phyloP scores from a whole-genome alignment of 2,329 filamentous ascomycete species.

The Teratosphaeria nubilosa region DNA sequence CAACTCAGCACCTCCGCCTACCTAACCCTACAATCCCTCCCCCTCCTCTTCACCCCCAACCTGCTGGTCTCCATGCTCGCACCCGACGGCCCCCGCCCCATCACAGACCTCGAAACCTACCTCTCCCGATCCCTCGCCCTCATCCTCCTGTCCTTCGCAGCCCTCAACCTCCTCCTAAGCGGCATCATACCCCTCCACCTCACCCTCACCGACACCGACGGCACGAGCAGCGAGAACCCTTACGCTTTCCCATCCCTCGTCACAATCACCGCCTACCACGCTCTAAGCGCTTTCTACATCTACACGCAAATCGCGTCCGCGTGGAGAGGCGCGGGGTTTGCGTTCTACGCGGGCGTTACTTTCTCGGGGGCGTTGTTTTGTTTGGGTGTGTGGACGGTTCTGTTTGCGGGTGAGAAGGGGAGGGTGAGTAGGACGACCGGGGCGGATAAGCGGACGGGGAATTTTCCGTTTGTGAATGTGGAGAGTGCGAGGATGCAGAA shows the following conservation, averaged over 20 bases:
- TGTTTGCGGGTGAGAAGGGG: slow-evolving; percentile 47
- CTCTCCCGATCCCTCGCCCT: slow-evolving; percentile 63
- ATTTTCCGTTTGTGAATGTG: slow-evolving; percentile 55
- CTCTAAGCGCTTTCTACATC: slow-evolving; percentile 51
- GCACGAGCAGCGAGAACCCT: slow-evolving; percentile 7
- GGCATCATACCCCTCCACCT: slow-evolving; percentile 49
- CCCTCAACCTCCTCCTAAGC: slow-evolving; percentile 57
- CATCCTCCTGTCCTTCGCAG: slow-evolving; percentile 53
- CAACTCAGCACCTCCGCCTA: slow-evolving; percentile 34
- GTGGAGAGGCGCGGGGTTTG: slow-evolving; percentile 26
- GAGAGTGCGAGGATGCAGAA: slow-evolving; percentile 22
- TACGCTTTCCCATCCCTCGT: slow-evolving; percentile 54
- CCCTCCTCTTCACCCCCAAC: slow-evolving; percentile 50
- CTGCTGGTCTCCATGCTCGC: slow-evolving; percentile 51
- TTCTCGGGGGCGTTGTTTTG: slow-evolving; percentile 49
- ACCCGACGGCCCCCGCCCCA: slow-evolving; percentile 42
- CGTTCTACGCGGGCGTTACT: slow-evolving; percentile 48
- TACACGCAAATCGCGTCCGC: slow-evolving; percentile 53
- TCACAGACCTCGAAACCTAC: slow-evolving; percentile 58
- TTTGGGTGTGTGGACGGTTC: slow-evolving; percentile 54
- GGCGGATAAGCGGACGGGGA: slow-evolving; percentile 55
- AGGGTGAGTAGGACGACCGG: slow-evolving; percentile 53
- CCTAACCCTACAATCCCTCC: slow-evolving; percentile 35
- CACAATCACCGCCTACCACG: slow-evolving; percentile 58
- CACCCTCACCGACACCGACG: background rate